A percentile compares a stretch with the other conserved stretches of the same genome.
Evolutionary conservation across 805 yeast genomes (phyloP).

Genomic region (Nakazawaea pomicola): DNA sequence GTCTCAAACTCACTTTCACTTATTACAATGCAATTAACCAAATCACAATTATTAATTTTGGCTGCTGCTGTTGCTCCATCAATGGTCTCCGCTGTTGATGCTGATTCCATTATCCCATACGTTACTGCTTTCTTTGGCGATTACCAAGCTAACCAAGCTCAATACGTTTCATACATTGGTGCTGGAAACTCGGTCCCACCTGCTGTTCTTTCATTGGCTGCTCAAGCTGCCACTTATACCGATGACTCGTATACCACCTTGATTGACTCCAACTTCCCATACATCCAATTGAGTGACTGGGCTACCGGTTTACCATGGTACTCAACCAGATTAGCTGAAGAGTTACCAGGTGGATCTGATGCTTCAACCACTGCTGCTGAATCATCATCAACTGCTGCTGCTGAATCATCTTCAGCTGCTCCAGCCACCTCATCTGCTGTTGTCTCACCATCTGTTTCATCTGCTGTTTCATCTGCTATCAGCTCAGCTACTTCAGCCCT

Average conservation of each 20-base stretch:
- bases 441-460: too few relatives aligned
- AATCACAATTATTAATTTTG: not conserved
- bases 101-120: not conserved
- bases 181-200: constrained; percentile 24
- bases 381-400: constrained; percentile 14
- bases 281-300: constrained; percentile 14
- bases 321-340: constrained; percentile 23
- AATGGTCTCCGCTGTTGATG: not conserved
- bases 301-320: constrained; percentile 32
- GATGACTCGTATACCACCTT: constrained; percentile 41
- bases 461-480: constrained; percentile 12
- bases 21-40: not conserved
- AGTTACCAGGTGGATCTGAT: constrained; percentile 14
- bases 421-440: constrained; percentile 10
- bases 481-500: constrained; percentile 7
- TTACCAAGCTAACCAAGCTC: constrained; percentile 24
- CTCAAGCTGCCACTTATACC: constrained; percentile 32
- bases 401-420: constrained; percentile 16
- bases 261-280: constrained; percentile 21
- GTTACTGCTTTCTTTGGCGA: constrained; percentile 34
- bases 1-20: not conserved
- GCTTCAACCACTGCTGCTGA: constrained; percentile 13
- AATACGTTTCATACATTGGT: constrained; percentile 29
- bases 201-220: constrained; percentile 27
- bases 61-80: not conserved